Conservation (phyloP, 2,329 filamentous ascomycete genomes). For the Ophiostoma quercus region DNA sequence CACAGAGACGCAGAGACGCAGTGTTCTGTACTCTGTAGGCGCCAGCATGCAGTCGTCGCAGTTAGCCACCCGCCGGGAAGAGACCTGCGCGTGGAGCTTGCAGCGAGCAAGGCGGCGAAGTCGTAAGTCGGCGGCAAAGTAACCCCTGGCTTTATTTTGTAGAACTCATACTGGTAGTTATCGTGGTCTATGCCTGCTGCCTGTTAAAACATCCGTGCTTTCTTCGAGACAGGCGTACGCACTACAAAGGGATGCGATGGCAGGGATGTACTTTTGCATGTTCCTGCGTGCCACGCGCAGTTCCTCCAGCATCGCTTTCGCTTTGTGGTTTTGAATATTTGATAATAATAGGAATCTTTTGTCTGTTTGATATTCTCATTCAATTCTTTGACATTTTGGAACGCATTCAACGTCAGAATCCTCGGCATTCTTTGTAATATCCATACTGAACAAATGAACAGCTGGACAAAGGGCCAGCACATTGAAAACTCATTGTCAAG, state of each 20-base stretch:
- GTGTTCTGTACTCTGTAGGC: neutral
- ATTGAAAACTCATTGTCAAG: neutral
- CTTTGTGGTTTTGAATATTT: neutral
- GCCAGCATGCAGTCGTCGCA: neutral
- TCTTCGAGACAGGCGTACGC: neutral
- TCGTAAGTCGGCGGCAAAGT: conserved; percentile 1
- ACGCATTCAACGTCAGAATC: neutral
- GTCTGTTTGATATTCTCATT: too few species aligned
- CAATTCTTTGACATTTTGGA: neutral
- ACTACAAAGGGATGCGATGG: conserved; percentile 1
- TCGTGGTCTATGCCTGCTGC: neutral
- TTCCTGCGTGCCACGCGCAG: neutral
- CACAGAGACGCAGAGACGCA: neutral
- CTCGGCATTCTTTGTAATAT: neutral
- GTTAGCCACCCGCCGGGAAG: neutral
- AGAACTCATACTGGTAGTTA: neutral
- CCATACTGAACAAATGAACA: neutral
- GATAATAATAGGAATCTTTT: neutral
- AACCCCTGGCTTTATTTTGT: neutral
- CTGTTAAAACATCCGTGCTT: neutral
- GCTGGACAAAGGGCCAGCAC: neutral
- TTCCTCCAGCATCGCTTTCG: neutral
- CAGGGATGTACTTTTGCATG: conserved; percentile 5
- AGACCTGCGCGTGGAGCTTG: neutral
- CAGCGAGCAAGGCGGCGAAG: neutral